These are phyloP conservation scores for Phytopythium kandeliae DNA, from an alignment of 352 stramenopile species.

Conservation along the genomic window DNA sequence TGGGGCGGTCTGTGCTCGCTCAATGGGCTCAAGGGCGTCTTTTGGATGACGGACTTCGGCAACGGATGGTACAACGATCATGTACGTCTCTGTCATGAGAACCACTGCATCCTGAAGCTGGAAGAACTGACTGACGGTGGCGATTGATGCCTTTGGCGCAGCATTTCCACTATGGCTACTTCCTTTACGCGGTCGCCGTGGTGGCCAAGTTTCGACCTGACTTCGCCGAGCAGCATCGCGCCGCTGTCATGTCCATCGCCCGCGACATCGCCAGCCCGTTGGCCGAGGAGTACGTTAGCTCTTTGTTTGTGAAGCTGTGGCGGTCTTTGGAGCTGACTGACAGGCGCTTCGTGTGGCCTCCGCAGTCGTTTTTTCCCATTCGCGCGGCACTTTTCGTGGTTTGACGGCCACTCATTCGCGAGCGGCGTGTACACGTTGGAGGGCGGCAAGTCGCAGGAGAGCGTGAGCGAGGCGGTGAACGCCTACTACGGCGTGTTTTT, in stretches of 20 bases:
- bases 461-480: slow-evolving; percentile 95
- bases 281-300: slow-evolving; percentile 48
- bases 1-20: slow-evolving; percentile 91
- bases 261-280: slow-evolving; percentile 72
- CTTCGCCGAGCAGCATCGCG: slow-evolving; percentile 69
- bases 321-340: neutral
- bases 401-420: slow-evolving; percentile 95
- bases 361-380: slow-evolving; percentile 83
- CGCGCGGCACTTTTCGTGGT: slow-evolving; percentile 96
- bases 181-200: slow-evolving; percentile 83
- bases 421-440: slow-evolving; percentile 93
- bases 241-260: slow-evolving; percentile 64
- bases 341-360: slow-evolving; percentile 2
- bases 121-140: neutral
- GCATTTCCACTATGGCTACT: slow-evolving; percentile 97
- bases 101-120: neutral
- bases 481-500: slow-evolving; percentile 97
- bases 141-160: slow-evolving; percentile 26
- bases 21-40: slow-evolving; percentile 87
- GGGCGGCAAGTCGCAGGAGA: slow-evolving; percentile 96
- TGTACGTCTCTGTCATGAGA: slow-evolving; percentile 30
- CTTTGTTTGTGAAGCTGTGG: neutral
- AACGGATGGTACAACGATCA: slow-evolving; percentile 91
- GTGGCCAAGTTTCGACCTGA: slow-evolving; percentile 67
- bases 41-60: slow-evolving; percentile 91